A percentile compares a stretch with the other conserved stretches of the same genome.
Conservation (phyloP, 2,329 filamentous ascomycete genomes). For the Alternaria gaisen region DNA sequence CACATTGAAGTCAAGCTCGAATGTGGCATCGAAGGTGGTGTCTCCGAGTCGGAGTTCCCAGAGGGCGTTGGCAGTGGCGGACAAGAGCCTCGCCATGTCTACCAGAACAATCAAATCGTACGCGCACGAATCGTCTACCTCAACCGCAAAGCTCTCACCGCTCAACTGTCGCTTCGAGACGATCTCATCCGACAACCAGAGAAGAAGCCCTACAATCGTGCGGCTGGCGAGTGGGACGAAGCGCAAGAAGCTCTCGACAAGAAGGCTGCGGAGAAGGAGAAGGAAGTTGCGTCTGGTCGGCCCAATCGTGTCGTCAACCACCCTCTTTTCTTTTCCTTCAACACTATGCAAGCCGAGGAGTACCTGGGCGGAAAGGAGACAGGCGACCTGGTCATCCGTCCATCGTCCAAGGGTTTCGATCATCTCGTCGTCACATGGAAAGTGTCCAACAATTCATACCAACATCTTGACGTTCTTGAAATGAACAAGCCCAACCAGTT, state of each 20-base stretch:
- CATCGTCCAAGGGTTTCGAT: slow-evolving; percentile 93
- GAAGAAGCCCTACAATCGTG: slow-evolving; percentile 65
- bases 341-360: slow-evolving; percentile 89
- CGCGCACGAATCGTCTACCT: slow-evolving; percentile 88
- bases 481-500: slow-evolving; percentile 98
- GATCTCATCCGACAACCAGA: slow-evolving; percentile 74
- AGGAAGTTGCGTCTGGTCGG: slow-evolving; percentile 83
- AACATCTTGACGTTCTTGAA: slow-evolving; percentile 97
- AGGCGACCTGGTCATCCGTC: slow-evolving; percentile 93
- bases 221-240: slow-evolving; percentile 87
- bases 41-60: slow-evolving; percentile 83
- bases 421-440: slow-evolving; percentile 98
- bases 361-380: slow-evolving; percentile 85
- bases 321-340: slow-evolving; percentile 93
- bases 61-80: slow-evolving; percentile 65
- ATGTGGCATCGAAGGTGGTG: slow-evolving; percentile 89
- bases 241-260: slow-evolving; percentile 81
- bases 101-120: slow-evolving; percentile 81
- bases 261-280: slow-evolving; percentile 80
- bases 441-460: slow-evolving; percentile 93
- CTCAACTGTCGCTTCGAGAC: slow-evolving; percentile 85
- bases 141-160: slow-evolving; percentile 84
- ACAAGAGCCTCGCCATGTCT: slow-evolving; percentile 67
- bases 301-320: slow-evolving; percentile 97
- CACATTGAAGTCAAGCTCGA: slow-evolving; percentile 94